Conservation (phyloP, 2,329 filamentous ascomycete genomes). For the Cladosporium sp. region DNA sequence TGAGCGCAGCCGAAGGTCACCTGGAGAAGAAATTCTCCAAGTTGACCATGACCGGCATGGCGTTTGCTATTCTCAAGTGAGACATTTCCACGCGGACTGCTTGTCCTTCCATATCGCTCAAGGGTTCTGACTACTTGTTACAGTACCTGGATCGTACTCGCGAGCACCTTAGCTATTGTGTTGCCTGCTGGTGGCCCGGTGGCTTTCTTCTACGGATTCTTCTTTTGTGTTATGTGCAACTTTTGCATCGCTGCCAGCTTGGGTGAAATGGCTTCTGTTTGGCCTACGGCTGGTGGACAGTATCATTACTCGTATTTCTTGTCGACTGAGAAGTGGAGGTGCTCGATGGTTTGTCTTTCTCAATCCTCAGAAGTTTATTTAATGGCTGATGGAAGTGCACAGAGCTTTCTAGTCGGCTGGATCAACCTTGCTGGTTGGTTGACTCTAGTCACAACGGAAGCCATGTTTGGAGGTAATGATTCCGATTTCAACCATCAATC, state of each 20-base stretch:
- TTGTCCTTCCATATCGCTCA: no score
- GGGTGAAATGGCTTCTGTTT: constrained; percentile 64
- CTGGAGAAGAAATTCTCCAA: constrained; percentile 51
- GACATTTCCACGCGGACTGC: no score
- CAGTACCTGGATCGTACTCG: constrained; percentile 50
- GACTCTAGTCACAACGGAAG: constrained; percentile 59
- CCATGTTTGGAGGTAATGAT: constrained; percentile 61
- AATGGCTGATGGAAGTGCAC: not conserved
- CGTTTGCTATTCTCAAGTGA: constrained; percentile 54
- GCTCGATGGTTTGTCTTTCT: not conserved
- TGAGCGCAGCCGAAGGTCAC: not conserved
- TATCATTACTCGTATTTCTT: constrained; percentile 49
- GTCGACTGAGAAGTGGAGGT: not conserved
- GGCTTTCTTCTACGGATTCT: constrained; percentile 62
- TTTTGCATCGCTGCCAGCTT: constrained; percentile 60
- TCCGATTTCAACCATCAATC: no score
- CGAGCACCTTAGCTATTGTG: constrained; percentile 50
- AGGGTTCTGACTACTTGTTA: not conserved
- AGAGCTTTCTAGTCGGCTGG: constrained; percentile 43
- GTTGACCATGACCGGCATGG: constrained; percentile 52
- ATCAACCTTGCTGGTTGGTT: constrained; percentile 64
- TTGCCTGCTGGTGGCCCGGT: constrained; percentile 64
- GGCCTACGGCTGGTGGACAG: constrained; percentile 51
- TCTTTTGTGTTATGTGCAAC: constrained; percentile 55
- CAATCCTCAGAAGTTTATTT: not conserved